Base-by-base conservation (phyloP, 139 green algal species). In the Micromonas pusilla region DNA sequence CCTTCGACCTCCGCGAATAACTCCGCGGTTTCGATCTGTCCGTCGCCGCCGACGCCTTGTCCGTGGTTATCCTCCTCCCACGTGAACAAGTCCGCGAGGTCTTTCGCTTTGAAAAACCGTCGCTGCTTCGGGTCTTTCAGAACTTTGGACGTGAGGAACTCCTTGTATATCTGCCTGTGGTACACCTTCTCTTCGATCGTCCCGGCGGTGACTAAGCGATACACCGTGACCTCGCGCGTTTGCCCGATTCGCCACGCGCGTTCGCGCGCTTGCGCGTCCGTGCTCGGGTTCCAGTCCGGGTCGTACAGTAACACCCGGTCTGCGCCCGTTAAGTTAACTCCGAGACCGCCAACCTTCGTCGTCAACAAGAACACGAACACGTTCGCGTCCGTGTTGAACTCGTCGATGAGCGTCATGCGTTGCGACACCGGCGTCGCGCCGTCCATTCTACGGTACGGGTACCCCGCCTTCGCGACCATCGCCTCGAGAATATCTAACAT, bases 401-500 rank as follows among this genome's bases (percentile, higher is more conserved):
- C 78, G 45, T 86, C 85, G n/a, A 99, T 93, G 0, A 97, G 84
- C 19, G 85, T 76, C 20, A 87, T 78, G 25, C 95, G 89, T 39
- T 81, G 32, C 3, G 36, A 72, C n/a, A 97, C 80, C 13, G 87
- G 38, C 1, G 94, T 98, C 72, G 28, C 80, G 62, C 95, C 95
- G 73, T 99, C 95, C 95, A 99, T 97, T 76, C 94, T 85, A 70
- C 93, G 87, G 85, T 96, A 97, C 45, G n/a, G 76, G 64, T 88
- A 89, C 36, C 86, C 70, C 2, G 62, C 64, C 26, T 80, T 78
- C 52, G 70, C 57, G n/a, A 76, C 20, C 36, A 91, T 86, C 65
- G 80, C 84, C 87, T 99, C 93, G 52, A 98, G 0, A 66, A 99
- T 98, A 86, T 99, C 95, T 73, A 99, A 87, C 95, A 98, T 98